Percentiles rank a stretch among this genome's conserved stretches.
phyloP scores from a whole-genome alignment of 768 basidiomycete genomes.

The Suillus discolor region DNA sequence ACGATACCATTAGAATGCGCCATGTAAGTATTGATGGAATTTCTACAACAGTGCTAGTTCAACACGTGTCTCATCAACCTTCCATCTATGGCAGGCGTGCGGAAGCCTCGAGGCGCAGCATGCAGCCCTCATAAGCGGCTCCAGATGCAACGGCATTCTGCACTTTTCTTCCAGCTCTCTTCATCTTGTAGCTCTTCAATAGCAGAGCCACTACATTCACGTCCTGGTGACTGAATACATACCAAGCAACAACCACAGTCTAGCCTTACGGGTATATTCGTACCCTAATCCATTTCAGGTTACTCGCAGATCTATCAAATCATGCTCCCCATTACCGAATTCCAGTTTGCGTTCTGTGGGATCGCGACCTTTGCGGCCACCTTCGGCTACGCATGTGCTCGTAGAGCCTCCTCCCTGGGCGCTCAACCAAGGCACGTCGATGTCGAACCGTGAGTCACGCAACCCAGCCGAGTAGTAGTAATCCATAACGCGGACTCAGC shows the following conservation, averaged over 20 bases:
- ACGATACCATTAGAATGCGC: conserved; percentile 3
- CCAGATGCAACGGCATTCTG: conserved; percentile 17
- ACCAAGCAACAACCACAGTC: neutral
- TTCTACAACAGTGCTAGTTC: conserved; percentile 1
- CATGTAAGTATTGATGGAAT: conserved; percentile 5
- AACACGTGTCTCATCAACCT: conserved; percentile 27
- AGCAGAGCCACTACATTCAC: neutral
- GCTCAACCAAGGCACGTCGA: conserved; percentile 20
- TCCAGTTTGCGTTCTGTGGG: conserved; percentile 57
- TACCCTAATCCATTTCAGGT: conserved; percentile 1
- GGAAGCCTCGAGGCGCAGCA: conserved; percentile 35
- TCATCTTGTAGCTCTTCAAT: conserved; percentile 15
- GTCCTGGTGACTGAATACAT: conserved; percentile 10
- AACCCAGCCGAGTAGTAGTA: conserved; percentile 30
- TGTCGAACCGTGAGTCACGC: conserved; percentile 34
- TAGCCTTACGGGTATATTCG: neutral
- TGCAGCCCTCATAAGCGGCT: conserved; percentile 33
- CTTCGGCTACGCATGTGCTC: conserved; percentile 57
- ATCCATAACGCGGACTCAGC: conserved; percentile 25
- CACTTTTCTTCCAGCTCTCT: conserved; percentile 22
- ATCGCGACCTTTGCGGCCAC: conserved; percentile 63
- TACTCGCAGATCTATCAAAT: conserved; percentile 1
- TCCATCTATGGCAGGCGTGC: conserved; percentile 19
- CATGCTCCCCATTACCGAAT: conserved; percentile 55
- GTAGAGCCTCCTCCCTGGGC: conserved; percentile 34